Evolutionary conservation across 2,329 filamentous ascomycete species (phyloP).

Genomic region (Endothia cerciana): DNA sequence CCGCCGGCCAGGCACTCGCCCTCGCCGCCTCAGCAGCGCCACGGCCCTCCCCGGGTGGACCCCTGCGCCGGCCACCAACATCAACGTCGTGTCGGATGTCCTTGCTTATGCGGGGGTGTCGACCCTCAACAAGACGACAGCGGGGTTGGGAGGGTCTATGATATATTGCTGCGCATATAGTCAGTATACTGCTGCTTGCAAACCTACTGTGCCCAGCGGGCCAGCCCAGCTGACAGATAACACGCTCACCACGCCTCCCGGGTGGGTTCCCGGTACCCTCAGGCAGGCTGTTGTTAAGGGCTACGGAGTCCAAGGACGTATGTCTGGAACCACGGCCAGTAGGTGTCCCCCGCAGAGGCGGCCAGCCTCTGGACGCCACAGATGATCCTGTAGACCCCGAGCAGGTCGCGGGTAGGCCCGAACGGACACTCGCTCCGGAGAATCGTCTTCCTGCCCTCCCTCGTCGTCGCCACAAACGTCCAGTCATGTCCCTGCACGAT

Average conservation of each 20-base stretch:
- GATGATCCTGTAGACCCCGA: neutral
- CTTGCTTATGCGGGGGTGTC: too few relatives aligned
- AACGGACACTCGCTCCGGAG: neutral
- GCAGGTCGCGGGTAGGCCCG: neutral
- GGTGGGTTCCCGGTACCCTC: too few relatives aligned
- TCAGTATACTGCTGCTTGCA: too few relatives aligned
- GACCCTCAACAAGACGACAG: too few relatives aligned
- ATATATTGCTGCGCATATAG: too few relatives aligned
- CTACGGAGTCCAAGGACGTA: too few relatives aligned
- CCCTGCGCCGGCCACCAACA: constrained; percentile 54
- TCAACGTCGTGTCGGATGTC: constrained; percentile 59
- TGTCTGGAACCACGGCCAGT: neutral
- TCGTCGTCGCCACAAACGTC: neutral
- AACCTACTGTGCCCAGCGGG: too few relatives aligned
- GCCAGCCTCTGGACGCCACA: neutral
- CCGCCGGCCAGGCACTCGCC: constrained; percentile 57
- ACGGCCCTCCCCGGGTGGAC: constrained; percentile 51
- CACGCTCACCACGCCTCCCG: too few relatives aligned
- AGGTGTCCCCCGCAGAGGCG: neutral
- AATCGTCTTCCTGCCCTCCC: neutral
- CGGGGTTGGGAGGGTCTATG: too few relatives aligned
- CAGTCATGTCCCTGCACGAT: neutral
- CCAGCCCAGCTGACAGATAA: too few relatives aligned
- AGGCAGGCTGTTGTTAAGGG: too few relatives aligned
- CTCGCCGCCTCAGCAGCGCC: constrained; percentile 62